A percentile compares a stretch with the other conserved stretches of the same genome.
Conservation (phyloP, 495 filamentous ascomycete species). For the Penicillium simplicissimum region DNA sequence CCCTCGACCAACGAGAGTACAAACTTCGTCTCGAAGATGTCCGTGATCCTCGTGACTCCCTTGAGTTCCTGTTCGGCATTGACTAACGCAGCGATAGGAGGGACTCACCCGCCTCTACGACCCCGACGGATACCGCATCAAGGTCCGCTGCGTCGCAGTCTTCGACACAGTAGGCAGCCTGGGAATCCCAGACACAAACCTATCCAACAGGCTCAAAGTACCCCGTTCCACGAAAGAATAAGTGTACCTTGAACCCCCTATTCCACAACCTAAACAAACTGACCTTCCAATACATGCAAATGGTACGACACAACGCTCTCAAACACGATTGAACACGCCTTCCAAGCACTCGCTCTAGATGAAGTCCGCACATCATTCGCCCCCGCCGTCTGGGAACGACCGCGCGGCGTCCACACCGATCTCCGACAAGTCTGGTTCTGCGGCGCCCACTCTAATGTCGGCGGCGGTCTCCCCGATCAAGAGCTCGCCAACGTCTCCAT, state of each 20-base stretch:
- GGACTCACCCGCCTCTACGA: constrained; percentile 39
- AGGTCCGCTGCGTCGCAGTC: constrained; percentile 52
- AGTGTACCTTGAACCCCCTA: constrained; percentile 1
- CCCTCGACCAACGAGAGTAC: constrained; percentile 38
- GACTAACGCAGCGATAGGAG: constrained; percentile 20
- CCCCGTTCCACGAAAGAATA: constrained; percentile 51
- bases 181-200: constrained; percentile 45
- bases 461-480: constrained; percentile 60
- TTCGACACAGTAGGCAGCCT: constrained; percentile 64
- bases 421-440: constrained; percentile 77
- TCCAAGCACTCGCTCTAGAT: constrained; percentile 74
- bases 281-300: constrained; percentile 31
- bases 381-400: constrained; percentile 64
- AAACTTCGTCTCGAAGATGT: constrained; percentile 31
- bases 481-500: constrained; percentile 65
- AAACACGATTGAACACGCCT: constrained; percentile 63
- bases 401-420: constrained; percentile 43
- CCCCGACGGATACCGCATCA: constrained; percentile 43
- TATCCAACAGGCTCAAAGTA: constrained; percentile 41
- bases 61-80: not conserved
- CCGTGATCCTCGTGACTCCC: not conserved
- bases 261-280: constrained; percentile 2
- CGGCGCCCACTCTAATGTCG: constrained; percentile 65
- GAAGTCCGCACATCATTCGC: constrained; percentile 64
- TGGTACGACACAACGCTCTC: constrained; percentile 63